Base-by-base conservation (phyloP, 352 stramenopile genomes). In the Blastocystis sp. region DNA sequence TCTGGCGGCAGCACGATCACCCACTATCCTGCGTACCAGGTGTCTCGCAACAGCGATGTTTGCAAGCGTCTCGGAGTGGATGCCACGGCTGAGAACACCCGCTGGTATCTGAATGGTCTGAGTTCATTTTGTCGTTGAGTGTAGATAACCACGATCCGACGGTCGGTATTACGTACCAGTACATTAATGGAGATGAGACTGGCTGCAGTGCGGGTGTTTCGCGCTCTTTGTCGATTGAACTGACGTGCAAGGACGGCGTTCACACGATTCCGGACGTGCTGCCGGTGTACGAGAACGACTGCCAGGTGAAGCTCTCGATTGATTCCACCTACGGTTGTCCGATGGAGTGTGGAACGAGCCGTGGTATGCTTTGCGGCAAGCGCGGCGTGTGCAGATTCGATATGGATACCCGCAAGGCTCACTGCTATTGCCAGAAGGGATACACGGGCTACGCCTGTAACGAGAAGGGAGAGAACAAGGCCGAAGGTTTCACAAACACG, bases 401-500 rank as follows among this genome's bases (percentile, higher is more conserved):
- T 32, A n/a, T 40, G 44, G 73, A 84, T 8, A 84, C 73, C 2
- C 24, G 73, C 40, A 29, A 54, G 40, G 46, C 73, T 36, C 73
- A 84, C 59, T 84, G 73, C 40, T 84, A 84, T n/a, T 84, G 73
- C 59, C 59, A 84, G 54, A 44, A 69, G 54, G 73, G 73, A 29
- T 84, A 36, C 24, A 73, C 54, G 27, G 73, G 73, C 32, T 84
- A 56, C 44, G 46, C 73, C 40, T 84, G 73, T 42, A 84, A 56
- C 34, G 59, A 84, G 36, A 44, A 44, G 14, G 73, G 73, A 67
- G 73, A 84, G 0, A 73, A 84, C 34, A 49, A 69, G 34, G 73
- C 73, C n/a, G 73, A 84, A 44, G 73, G 73, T 32, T 84, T 84
- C 48, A 84, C 73, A 6, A 73, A 84, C 44, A 84, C 73, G 4